Base-by-base conservation (phyloP, 2,329 filamentous ascomycete species). In the Lasiodiplodia theobromae region DNA sequence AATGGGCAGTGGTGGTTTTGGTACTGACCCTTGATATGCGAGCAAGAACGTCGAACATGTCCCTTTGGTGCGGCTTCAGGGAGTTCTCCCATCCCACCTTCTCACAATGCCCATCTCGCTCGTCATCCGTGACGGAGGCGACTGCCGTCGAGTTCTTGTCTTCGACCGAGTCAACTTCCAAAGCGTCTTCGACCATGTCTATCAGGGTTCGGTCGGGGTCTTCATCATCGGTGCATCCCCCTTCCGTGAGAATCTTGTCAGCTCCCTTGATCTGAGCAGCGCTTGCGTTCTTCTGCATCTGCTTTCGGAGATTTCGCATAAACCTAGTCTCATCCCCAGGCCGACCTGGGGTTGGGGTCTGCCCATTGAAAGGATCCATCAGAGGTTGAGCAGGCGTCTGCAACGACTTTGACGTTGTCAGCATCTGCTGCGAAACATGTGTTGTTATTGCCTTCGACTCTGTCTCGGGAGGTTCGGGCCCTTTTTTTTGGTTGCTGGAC, bases 401-500 rank as follows among this genome's bases (percentile, higher is more conserved):
- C 40, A 68, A 18, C 2, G 49, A 34, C 21, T 34, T 53, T 11
- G 57, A 62, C 7, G 23, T 47, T 5, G 28, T 31, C 23, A 68
- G 28, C 38, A 57, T n/a, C 5, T 71, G 67, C 14, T 66, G 66
- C 52, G 76, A 70, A 21, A 74, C 75, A 67, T 79, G 80, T 67
- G 71, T 77, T 69, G 76, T 86, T 71, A 76, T 79, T 8, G 80
- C 79, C 49, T 72, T 77, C 6, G 81, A 82, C 5, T 77, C 76
- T 54, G 76, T 77, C 49, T 73, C 71, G 31, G 81, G 81, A 23
- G 78, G 82, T 74, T 71, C 81, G 77, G 74, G 83, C 72, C 75
- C 73, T 72, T 69, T 81, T 76, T 75, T 84, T 51, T 73, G 78
- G 64, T 82, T 83, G 72, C 80, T 82, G 1, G 80, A 81, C 12